Base-by-base conservation (phyloP, 768 basidiomycete genomes). In the Lactarius sanguifluus region DNA sequence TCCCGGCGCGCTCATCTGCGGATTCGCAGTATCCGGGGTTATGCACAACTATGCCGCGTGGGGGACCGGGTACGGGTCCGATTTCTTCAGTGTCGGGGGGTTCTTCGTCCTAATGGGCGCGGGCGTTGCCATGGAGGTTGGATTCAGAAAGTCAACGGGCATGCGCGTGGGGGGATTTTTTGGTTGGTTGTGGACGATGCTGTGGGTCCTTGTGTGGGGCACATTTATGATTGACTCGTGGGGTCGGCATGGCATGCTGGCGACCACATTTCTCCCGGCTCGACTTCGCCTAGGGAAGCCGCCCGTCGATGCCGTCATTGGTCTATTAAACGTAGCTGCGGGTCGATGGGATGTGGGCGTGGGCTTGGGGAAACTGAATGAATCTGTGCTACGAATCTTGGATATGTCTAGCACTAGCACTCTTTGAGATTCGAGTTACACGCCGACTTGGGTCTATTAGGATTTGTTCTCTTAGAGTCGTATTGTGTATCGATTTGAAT, bases 61-160 rank as follows among this genome's bases (percentile, higher is more conserved):
- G 79, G 85, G 84, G 5, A 82, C 88, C 83, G 83, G 81, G 2
- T 77, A 78, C 8, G 87, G 85, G 20, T 75, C 77, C 1, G 83
- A 88, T 50, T 79, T 83, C 0, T 20, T 65, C 9, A 64, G 62
- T 4, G 76, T 85, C 8, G 73, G 76, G 2, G 83, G 81, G 3
- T 88, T 84, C 72, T 90, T 89, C 72, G 36, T 88, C 57, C 73
- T 86, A 70, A 85, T 82, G 68, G 88, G 82, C 15, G 70, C 85
- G 1, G 86, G 86, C 2, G 70, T 85, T 8, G 59, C 82, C 2
- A 52, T 85, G 38, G 88, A 90, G 73, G 70, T 74, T 28, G 59
- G 72, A 10, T 89, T 80, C 81, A 81, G 75, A 68, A 69, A 65
- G 2, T 20, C 71, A 13, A 83, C 82, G 0, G 83, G 86, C 20